A percentile compares a stretch with the other conserved stretches of the same genome.
These are phyloP conservation scores for Globisporangium carolinianum DNA, from an alignment of 352 stramenopile species.

Conservation along the genomic window DNA sequence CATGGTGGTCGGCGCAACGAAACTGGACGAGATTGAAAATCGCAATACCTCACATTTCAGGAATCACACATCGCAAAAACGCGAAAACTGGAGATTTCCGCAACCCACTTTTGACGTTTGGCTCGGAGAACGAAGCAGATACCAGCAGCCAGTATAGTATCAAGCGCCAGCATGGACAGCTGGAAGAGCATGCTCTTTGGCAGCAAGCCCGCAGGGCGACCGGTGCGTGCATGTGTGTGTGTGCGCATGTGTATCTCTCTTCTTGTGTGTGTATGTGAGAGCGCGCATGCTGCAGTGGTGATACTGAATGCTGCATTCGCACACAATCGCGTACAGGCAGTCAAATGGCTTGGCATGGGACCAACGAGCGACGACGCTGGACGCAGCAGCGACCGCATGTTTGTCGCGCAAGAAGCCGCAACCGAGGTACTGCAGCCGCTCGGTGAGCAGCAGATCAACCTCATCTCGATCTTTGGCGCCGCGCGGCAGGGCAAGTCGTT, in stretches of 20 bases:
- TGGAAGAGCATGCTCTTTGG: slow-evolving; percentile 35
- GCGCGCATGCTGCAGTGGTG: neutral
- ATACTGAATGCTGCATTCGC: neutral
- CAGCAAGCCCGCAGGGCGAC: slow-evolving; percentile 18
- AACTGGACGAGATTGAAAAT: no score
- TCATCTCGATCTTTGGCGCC: slow-evolving; percentile 84
- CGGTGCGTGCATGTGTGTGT: slow-evolving; percentile 1
- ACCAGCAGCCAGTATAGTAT: neutral
- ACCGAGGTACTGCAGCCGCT: slow-evolving; percentile 54
- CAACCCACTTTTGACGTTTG: no score
- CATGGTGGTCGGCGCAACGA: slow-evolving; percentile 9
- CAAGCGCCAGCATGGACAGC: slow-evolving; percentile 19
- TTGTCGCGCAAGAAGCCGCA: slow-evolving; percentile 52
- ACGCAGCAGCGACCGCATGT: slow-evolving; percentile 50
- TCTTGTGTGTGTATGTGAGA: no score
- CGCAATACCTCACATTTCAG: no score
- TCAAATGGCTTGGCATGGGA: slow-evolving; percentile 82
- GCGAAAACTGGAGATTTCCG: no score
- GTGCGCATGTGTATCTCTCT: neutral
- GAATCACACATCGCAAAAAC: no score
- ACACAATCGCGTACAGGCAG: slow-evolving; percentile 26
- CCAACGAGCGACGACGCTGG: slow-evolving; percentile 21
- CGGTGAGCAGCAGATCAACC: slow-evolving; percentile 59
- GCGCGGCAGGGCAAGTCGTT: slow-evolving; percentile 83
- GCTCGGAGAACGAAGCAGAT: no score